Base-by-base conservation (phyloP, 163 green algal genomes). In the Coccomyxa subellipsoidea region DNA sequence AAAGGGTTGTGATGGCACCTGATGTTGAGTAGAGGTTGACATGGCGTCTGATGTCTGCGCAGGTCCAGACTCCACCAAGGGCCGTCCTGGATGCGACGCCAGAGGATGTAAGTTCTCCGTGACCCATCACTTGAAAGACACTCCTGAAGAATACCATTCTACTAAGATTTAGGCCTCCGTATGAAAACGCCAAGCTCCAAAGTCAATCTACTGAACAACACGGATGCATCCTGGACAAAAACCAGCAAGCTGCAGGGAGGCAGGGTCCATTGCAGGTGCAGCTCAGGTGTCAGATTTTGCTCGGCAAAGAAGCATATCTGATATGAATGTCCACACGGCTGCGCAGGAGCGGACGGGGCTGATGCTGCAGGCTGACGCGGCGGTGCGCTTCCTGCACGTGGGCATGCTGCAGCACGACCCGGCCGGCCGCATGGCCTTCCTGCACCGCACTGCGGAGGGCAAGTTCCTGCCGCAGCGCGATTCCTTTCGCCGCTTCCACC, bases 371-470 rank as follows among this genome's bases (percentile, higher is more conserved):
- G 36, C 7, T 4, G 12, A 73, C 1, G 31, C 77, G 78, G 12
- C 35, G 15, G 54, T 54, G 54, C 23, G 35, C 36, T 81, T 75
- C 47, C 77, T 72, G 76, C 81, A 85, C 59, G 76, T 77, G 31
- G 83, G 73, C 54, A 87, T 87, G 54, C 9, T 87, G 38, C 83
- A 87, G 69, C 75, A 82, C n/a, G 77, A 79, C 25, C 83, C 83
- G 25, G 34, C 39, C 23, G 83, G 83, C 75, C 38, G 69, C 18
- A 66, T 87, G 27, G 66, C 47, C 0, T 87, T 87, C 75, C 71
- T 87, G 54, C 83, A 87, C 35, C 79, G 83, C 66, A 87, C 83
- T 32, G 77, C 83, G n/a, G 83, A 77, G 15, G 76, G 69, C 29
- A 87, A 87, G 70, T 40, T 82, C 70, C 32, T 47, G 27, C 70